Conservation (phyloP, 2,329 filamentous ascomycete genomes). For the Colletotrichum echinochloae region DNA sequence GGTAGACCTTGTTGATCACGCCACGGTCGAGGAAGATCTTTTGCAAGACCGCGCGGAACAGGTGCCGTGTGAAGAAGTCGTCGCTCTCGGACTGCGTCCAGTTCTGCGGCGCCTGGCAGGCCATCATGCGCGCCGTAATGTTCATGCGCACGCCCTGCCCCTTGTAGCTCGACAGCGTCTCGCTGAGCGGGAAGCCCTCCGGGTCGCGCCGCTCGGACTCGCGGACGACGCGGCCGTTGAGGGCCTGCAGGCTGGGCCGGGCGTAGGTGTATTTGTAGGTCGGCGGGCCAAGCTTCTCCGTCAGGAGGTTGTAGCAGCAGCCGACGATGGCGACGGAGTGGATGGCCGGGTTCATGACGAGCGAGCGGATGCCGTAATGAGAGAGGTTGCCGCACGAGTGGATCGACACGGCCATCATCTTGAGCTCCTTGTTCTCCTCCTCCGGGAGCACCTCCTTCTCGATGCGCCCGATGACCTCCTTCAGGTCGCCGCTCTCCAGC, state of each 20-base stretch:
- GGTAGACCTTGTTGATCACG: slow-evolving; percentile 73
- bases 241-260: slow-evolving; percentile 74
- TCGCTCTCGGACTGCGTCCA: slow-evolving; percentile 88
- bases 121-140: slow-evolving; percentile 98
- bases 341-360: slow-evolving; percentile 86
- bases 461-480: slow-evolving; percentile 73
- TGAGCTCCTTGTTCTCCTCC: slow-evolving; percentile 52
- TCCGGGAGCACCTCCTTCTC: slow-evolving; percentile 54
- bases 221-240: slow-evolving; percentile 75
- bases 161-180: slow-evolving; percentile 70
- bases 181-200: slow-evolving; percentile 94
- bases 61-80: slow-evolving; percentile 91
- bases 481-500: slow-evolving; percentile 79
- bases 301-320: slow-evolving; percentile 97
- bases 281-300: slow-evolving; percentile 87
- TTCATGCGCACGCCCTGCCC: slow-evolving; percentile 82
- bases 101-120: slow-evolving; percentile 93
- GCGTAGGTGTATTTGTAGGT: slow-evolving; percentile 86
- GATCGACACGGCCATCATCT: slow-evolving; percentile 90
- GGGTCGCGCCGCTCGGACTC: slow-evolving; percentile 83
- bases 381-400: slow-evolving; percentile 98
- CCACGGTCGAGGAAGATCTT: slow-evolving; percentile 90
- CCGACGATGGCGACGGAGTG: slow-evolving; percentile 94
- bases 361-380: slow-evolving; percentile 89
- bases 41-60: slow-evolving; percentile 90